Evolutionary conservation across 2,329 filamentous ascomycete species (phyloP).

Genomic region (Trichoderma endophyticum): DNA sequence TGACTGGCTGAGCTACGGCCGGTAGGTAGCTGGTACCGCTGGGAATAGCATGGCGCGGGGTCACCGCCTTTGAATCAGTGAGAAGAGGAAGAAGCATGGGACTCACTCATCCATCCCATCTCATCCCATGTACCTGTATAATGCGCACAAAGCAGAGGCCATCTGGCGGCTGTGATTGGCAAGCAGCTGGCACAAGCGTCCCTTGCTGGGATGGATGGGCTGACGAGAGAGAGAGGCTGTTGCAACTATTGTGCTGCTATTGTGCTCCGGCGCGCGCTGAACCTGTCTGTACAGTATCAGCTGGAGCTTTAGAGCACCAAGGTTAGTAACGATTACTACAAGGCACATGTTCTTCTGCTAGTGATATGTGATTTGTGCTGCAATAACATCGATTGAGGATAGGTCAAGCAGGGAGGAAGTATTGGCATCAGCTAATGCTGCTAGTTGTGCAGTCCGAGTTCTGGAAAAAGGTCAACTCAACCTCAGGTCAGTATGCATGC

Average conservation of each 20-base stretch:
- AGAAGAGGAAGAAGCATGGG: neutral
- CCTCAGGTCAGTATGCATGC: neutral
- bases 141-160: neutral
- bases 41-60: neutral
- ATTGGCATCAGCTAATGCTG: neutral
- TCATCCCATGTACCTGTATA: neutral
- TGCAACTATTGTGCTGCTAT: neutral
- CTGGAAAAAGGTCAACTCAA: neutral
- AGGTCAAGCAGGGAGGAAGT: neutral
- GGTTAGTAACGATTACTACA: neutral
- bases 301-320: neutral
- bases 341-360: neutral
- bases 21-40: neutral
- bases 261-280: neutral
- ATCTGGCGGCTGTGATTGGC: neutral
- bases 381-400: neutral
- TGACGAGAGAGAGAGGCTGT: neutral
- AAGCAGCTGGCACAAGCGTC: neutral
- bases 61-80: slow-evolving; percentile 1
- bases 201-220: neutral
- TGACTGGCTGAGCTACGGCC: neutral
- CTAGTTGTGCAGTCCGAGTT: neutral
- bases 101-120: neutral
- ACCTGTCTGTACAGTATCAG: neutral
- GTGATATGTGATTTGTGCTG: neutral